Conservation (phyloP, 129 eudicot species). For the Silybum marianum region DNA sequence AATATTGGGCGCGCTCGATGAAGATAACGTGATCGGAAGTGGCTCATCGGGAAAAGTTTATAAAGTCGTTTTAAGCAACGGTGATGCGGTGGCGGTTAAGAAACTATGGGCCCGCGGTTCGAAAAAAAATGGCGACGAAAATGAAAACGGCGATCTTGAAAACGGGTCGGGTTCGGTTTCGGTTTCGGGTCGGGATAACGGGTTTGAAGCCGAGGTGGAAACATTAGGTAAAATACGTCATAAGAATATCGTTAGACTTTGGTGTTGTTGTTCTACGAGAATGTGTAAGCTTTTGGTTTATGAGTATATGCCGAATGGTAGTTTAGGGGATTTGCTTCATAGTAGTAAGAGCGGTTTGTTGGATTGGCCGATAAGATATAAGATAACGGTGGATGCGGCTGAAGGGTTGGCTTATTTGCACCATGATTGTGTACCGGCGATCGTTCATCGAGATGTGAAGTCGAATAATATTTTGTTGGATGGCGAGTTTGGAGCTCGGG, state of each 20-base stretch:
- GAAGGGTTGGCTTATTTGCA: constrained; percentile 94
- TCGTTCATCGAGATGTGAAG: constrained; percentile 91
- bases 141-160: constrained; percentile 45
- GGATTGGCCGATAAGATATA: constrained; percentile 83
- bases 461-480: constrained; percentile 84
- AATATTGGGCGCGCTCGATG: constrained; percentile 76
- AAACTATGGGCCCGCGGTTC: constrained; percentile 71
- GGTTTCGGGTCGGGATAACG: constrained; percentile 42
- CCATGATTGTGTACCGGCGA: constrained; percentile 88
- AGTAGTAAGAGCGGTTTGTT: constrained; percentile 74
- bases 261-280: constrained; percentile 90
- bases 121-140: constrained; percentile 41
- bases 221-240: constrained; percentile 92
- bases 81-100: constrained; percentile 86
- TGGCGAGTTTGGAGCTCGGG: constrained; percentile 81
- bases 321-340: constrained; percentile 88
- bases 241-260: constrained; percentile 76
- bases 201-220: constrained; percentile 89
- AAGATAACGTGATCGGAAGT: constrained; percentile 82
- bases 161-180: constrained; percentile 31
- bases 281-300: constrained; percentile 83
- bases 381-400: constrained; percentile 81
- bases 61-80: constrained; percentile 73
- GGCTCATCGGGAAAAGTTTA: constrained; percentile 96
- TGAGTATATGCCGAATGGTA: constrained; percentile 94